Evolutionary conservation across 495 filamentous ascomycete species (phyloP).

Genomic region (Letharia lupina): DNA sequence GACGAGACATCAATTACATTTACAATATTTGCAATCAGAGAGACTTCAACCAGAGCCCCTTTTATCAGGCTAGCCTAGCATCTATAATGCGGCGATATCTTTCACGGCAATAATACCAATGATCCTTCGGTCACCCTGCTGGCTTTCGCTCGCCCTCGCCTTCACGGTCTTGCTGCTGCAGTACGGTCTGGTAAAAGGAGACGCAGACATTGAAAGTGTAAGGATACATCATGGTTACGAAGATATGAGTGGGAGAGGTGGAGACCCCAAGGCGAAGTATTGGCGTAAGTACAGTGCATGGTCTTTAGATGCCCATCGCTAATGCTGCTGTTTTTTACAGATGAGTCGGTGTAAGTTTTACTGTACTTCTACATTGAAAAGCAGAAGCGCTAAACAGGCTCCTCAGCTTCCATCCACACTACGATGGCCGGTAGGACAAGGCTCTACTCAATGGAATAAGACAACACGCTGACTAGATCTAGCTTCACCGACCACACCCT

Average conservation of each 20-base stretch:
- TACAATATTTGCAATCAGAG: background rate
- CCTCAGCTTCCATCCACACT: conserved; percentile 51
- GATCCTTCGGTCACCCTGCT: conserved; percentile 11
- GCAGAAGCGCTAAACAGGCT: conserved; percentile 13
- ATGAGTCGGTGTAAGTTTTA: conserved; percentile 46
- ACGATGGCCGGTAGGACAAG: conserved; percentile 48
- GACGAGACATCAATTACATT: background rate
- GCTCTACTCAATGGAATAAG: background rate
- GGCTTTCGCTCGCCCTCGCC: conserved; percentile 14
- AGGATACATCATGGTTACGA: conserved; percentile 35
- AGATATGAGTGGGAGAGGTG: conserved; percentile 39
- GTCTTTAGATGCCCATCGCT: conserved; percentile 14
- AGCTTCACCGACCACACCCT: conserved; percentile 41
- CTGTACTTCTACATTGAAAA: background rate
- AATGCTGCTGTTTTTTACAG: conserved; percentile 27
- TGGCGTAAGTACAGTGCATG: conserved; percentile 41
- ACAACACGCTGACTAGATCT: conserved; percentile 2
- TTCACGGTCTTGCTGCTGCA: conserved; percentile 9
- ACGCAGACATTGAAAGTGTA: conserved; percentile 39
- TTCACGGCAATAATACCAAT: conserved; percentile 5
- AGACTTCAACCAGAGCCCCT: background rate
- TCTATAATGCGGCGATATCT: conserved; percentile 11
- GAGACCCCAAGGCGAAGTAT: conserved; percentile 47
- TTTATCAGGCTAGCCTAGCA: background rate
- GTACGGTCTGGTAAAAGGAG: conserved; percentile 10